A percentile compares a stretch with the other conserved stretches of the same genome.
These are phyloP conservation scores for Scopulariopsis brevicaulis DNA, from an alignment of 2,329 filamentous ascomycete species.

Conservation along the genomic window DNA sequence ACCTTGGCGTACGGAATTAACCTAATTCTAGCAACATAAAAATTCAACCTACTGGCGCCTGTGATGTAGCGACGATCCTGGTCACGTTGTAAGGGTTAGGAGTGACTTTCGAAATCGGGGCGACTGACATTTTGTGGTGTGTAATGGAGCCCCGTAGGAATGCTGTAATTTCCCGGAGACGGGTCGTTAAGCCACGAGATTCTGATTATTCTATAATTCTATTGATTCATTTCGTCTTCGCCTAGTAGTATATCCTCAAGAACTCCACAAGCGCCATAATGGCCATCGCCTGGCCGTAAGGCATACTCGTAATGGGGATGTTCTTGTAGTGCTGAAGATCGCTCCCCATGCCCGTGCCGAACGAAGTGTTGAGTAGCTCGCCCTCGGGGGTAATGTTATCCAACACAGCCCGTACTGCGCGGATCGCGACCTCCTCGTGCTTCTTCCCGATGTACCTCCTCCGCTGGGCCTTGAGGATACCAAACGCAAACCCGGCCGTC, in stretches of 20 bases:
- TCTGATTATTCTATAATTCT: too few relatives aligned
- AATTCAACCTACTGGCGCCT: too few relatives aligned
- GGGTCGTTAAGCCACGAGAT: too few relatives aligned
- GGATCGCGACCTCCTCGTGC: slow-evolving; percentile 49
- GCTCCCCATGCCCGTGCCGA: slow-evolving; percentile 69
- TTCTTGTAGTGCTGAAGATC: slow-evolving; percentile 66
- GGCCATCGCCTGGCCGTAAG: slow-evolving; percentile 75
- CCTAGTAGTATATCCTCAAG: slow-evolving; percentile 32
- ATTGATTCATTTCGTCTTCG: neutral
- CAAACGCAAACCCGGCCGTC: slow-evolving; percentile 71
- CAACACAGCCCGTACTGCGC: slow-evolving; percentile 56
- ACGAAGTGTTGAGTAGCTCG: slow-evolving; percentile 63
- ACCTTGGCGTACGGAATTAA: too few relatives aligned
- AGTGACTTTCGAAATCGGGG: too few relatives aligned
- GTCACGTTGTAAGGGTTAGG: too few relatives aligned
- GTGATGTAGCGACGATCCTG: too few relatives aligned
- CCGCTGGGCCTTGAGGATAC: slow-evolving; percentile 61
- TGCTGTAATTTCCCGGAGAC: too few relatives aligned
- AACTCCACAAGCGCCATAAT: slow-evolving; percentile 74
- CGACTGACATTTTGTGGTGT: too few relatives aligned
- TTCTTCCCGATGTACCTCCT: slow-evolving; percentile 56
- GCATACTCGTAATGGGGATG: slow-evolving; percentile 69
- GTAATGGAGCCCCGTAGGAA: too few relatives aligned
- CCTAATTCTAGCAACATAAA: too few relatives aligned
- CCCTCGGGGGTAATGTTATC: slow-evolving; percentile 54